These are phyloP conservation scores for Stagonosporopsis cucurbitacearum DNA, from an alignment of 2,329 filamentous ascomycete species.

Conservation along the genomic window DNA sequence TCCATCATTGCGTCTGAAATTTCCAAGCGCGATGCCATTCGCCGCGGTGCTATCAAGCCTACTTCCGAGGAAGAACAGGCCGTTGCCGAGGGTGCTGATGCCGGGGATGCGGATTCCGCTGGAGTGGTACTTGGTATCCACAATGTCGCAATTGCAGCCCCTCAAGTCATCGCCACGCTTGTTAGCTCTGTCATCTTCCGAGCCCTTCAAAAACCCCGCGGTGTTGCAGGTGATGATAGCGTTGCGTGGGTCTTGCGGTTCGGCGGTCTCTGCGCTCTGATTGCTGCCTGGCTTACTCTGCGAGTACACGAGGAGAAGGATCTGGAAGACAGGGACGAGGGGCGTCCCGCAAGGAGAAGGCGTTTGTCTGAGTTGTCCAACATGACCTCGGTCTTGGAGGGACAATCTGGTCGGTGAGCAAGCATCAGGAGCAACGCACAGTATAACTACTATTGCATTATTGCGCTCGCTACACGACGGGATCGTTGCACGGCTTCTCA, in stretches of 20 bases:
- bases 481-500: neutral
- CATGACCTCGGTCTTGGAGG: conserved; percentile 15
- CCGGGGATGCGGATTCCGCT: conserved; percentile 73
- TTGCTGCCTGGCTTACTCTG: conserved; percentile 75
- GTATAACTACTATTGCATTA: conserved; percentile 1
- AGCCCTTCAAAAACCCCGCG: conserved; percentile 84
- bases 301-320: conserved; percentile 68
- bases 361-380: conserved; percentile 24
- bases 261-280: conserved; percentile 78
- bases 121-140: conserved; percentile 93
- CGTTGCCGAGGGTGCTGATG: conserved; percentile 56
- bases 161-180: conserved; percentile 88
- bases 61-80: conserved; percentile 49
- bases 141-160: conserved; percentile 91
- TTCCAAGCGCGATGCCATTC: conserved; percentile 76
- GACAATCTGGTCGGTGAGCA: conserved; percentile 10
- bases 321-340: conserved; percentile 28
- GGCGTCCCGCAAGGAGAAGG: conserved; percentile 27
- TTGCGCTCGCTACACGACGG: neutral
- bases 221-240: conserved; percentile 82
- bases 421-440: neutral
- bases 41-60: conserved; percentile 57
- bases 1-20: conserved; percentile 95
- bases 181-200: conserved; percentile 85
- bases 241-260: conserved; percentile 86